Conservation (phyloP, 2,329 filamentous ascomycete genomes). For the Myriosclerotinia duriaeana region DNA sequence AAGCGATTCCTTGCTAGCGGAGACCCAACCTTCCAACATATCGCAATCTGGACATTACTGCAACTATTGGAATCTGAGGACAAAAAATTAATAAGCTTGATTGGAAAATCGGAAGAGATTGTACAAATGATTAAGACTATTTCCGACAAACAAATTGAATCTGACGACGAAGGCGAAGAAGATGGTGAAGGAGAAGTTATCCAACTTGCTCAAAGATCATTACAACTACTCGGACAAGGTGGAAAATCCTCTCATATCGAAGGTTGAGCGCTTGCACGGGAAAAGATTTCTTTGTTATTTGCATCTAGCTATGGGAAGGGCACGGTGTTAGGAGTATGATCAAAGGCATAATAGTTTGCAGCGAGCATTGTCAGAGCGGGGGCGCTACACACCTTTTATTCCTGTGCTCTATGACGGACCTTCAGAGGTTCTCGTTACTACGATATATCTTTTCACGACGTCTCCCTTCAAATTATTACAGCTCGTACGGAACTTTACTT, state of each 20-base stretch:
- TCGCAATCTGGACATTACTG: conserved; percentile 95
- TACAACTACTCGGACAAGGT: conserved; percentile 79
- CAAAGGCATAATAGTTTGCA: conserved; percentile 37
- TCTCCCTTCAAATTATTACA: conserved; percentile 37
- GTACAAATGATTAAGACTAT: conserved; percentile 90
- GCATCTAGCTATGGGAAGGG: conserved; percentile 39
- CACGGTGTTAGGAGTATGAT: conserved; percentile 42
- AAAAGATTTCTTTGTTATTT: conserved; percentile 39
- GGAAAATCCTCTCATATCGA: conserved; percentile 78
- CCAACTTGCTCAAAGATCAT: conserved; percentile 81
- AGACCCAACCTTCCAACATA: conserved; percentile 97
- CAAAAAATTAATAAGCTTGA: conserved; percentile 80
- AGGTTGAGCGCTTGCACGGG: conserved; percentile 51
- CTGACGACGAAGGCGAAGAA: conserved; percentile 81
- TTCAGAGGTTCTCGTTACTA: conserved; percentile 27
- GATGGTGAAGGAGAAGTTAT: conserved; percentile 93
- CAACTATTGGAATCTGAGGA: conserved; percentile 96
- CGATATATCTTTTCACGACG: conserved; percentile 33
- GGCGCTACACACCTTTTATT: conserved; percentile 30
- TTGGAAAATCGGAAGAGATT: conserved; percentile 86
- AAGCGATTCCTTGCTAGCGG: conserved; percentile 90
- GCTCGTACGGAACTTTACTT: conserved; percentile 34
- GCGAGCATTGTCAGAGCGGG: conserved; percentile 42
- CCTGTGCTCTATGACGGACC: conserved; percentile 27
- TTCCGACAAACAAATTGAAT: conserved; percentile 83